Evolutionary conservation across 768 basidiomycete species (phyloP), one percentile per base, ranked within the genome.

Genomic region (Calvatia gigantea): DNA sequence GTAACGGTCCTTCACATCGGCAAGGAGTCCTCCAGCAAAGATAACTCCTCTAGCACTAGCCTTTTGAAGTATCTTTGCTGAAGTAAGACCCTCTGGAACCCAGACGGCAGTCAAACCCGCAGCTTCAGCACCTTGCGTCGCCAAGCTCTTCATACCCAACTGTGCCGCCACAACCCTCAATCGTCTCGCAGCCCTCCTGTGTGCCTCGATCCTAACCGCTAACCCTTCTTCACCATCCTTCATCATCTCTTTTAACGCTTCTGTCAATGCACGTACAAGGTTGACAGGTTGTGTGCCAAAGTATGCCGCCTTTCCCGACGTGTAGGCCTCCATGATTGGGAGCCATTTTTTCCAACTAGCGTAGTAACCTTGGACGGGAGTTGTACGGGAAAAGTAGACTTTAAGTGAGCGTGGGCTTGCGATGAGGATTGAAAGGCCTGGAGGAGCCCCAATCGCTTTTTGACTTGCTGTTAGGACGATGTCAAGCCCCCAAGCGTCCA

Each of bases 91-190:
- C 3, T 84, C 77, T n/a, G 93, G 94, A 58, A 83, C 84, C 69
- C 88, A 91, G 48, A 89, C 68, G 74, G 92, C 93, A 4, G 86
- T 89, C 93, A 96, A 94, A 28, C 94, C 92, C 6, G 94, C 92
- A 3, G 84, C 76, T 55, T 79, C 74, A 4, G 74, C 73, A 2
- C 79, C 70, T 27, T 77, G 74, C 5, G 75, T 61, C 9, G 91
- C 81, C 8, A 95, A 77, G 61, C 82, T 80, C 61, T 72, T 80
- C 64, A 94, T 75, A 3, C 91, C 92, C 37, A 94, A 70, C 37
- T 75, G 76, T 31, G 73, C 66, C 14, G 84, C 82, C 3, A 82
- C 77, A 19, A 79, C 70, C 71, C 88, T 91, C 66, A 96, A 68
- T 47, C 80, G 78, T 50, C 74, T 67, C 59, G 84, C 85, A 4